Base-by-base conservation (phyloP, 768 basidiomycete species). In the Favolaschia claudopus region DNA sequence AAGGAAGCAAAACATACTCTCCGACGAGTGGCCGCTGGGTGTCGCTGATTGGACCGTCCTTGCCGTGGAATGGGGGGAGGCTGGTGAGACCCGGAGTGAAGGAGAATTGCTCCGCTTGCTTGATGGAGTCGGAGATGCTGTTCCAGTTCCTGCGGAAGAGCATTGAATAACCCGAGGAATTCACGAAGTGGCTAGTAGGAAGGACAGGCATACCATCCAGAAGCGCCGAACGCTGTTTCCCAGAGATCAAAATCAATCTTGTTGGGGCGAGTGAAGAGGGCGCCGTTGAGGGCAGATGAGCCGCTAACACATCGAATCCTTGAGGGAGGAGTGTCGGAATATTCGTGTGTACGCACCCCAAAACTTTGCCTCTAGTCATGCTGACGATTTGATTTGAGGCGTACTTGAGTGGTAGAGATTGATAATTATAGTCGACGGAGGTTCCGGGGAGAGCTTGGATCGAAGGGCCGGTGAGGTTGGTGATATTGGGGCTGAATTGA, bases 271-370 rank as follows among this genome's bases (percentile, higher is more conserved):
- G 39, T 33, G 29, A 52, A 52, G 38, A 52, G n/a, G 29, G 38
- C 50, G 50, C 50, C 50, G 20, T 52, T 52, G 28, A 52, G 29
- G 7, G 50, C 50, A 52, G 50, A 52, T 38, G 50, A 40, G n/a
- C 50, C 50, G 17, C 50, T 52, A 42, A n/a, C n/a, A n/a, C n/a
- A n/a, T n/a, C n/a, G n/a, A n/a, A 51, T 14, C 24, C 47, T 24
- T 31, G 49, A 28, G 17, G 28, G 34, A 27, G 37, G 25, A 22
- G 47, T 20, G 20, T 24, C 25, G 34, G 40, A 25, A 39, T n/a
- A n/a, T 25, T 14, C 37, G 40, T 51, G n/a, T 37, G 33, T 28
- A 42, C n/a, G n/a, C 42, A 52, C 50, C 50, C 50, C 29, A 52
- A 33, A 12, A 52, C 50, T 39, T 32, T 38, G 39, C 50, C 50